phyloP scores from a whole-genome alignment of 2,329 filamentous ascomycete genomes.

The Gremmenia infestans region DNA sequence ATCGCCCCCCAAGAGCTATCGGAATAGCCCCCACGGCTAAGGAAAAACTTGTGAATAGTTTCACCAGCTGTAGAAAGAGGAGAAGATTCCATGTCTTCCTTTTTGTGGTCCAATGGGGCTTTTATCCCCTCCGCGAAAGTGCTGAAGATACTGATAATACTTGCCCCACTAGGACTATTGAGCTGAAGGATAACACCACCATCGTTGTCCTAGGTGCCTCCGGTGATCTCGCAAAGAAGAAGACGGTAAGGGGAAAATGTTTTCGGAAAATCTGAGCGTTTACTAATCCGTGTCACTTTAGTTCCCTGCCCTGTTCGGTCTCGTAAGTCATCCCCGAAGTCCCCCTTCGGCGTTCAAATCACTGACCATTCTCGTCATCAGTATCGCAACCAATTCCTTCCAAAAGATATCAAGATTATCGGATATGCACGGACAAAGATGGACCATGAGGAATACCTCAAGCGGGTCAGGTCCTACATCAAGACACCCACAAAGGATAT shows the following conservation, averaged over 20 bases:
- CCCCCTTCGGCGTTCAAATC: background rate
- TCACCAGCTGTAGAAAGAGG: conserved; percentile 9
- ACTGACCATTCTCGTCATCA: conserved; percentile 36
- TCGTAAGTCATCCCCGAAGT: conserved; percentile 59
- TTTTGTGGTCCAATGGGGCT: conserved; percentile 17
- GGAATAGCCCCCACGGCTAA: conserved; percentile 1
- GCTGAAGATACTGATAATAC: conserved; percentile 34
- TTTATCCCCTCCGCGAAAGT: conserved; percentile 13
- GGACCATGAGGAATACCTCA: conserved; percentile 94
- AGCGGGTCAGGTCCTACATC: conserved; percentile 94
- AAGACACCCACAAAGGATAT: conserved; percentile 98
- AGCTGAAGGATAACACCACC: conserved; percentile 97
- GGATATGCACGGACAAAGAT: conserved; percentile 99
- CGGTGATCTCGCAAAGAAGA: conserved; percentile 98
- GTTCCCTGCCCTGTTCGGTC: conserved; percentile 95
- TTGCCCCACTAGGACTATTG: conserved; percentile 60
- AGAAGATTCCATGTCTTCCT: conserved; percentile 1
- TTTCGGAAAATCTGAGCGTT: background rate
- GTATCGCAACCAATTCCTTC: conserved; percentile 99
- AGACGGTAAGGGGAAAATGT: conserved; percentile 63
- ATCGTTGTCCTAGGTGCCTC: conserved; percentile 96
- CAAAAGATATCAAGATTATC: conserved; percentile 91
- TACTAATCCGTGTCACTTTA: conserved; percentile 38
- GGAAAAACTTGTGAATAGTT: background rate
- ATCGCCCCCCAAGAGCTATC: conserved; percentile 10